Evolutionary conservation across 1,284 basidiomycete species (phyloP).

Genomic region (Trametes sp.): DNA sequence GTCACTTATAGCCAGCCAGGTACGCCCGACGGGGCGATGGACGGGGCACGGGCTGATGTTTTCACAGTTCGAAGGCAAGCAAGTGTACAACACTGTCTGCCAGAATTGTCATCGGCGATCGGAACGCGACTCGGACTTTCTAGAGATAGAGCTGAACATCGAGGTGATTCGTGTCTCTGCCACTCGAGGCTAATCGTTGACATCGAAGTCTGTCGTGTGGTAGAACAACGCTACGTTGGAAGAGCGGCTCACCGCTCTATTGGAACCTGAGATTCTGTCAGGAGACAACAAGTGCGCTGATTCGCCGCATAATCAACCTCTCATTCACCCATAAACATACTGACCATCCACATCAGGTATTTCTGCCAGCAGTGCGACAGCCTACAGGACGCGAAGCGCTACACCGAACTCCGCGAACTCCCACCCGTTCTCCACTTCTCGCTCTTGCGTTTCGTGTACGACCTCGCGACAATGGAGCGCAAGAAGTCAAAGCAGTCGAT

Average conservation of each 20-base stretch:
- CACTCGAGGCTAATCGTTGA: not conserved
- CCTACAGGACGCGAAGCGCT: conserved; percentile 81
- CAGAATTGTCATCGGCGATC: conserved; percentile 71
- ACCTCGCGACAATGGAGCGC: conserved; percentile 76
- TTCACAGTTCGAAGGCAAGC: conserved; percentile 82
- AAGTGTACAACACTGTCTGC: conserved; percentile 83
- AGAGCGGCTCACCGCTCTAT: conserved; percentile 66
- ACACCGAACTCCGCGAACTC: conserved; percentile 69
- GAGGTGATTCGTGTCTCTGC: conserved; percentile 53
- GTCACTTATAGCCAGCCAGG: conserved; percentile 77
- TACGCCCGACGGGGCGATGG: conserved; percentile 34
- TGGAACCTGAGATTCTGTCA: conserved; percentile 74
- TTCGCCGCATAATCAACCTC: conserved; percentile 27
- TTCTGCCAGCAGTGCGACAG: conserved; percentile 74
- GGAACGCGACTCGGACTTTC: conserved; percentile 72
- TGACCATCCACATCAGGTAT: conserved; percentile 59
- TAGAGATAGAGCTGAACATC: conserved; percentile 88
- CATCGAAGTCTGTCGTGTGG: not conserved
- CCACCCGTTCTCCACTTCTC: conserved; percentile 91
- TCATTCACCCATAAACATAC: not conserved
- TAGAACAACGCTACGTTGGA: conserved; percentile 78
- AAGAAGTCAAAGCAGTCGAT: conserved; percentile 86
- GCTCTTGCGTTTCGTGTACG: conserved; percentile 88
- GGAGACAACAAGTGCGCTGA: conserved; percentile 87
- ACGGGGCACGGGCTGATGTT: conserved; percentile 2